phyloP scores from a whole-genome alignment of 352 stramenopile genomes.

The Sclerospora graminicola region DNA sequence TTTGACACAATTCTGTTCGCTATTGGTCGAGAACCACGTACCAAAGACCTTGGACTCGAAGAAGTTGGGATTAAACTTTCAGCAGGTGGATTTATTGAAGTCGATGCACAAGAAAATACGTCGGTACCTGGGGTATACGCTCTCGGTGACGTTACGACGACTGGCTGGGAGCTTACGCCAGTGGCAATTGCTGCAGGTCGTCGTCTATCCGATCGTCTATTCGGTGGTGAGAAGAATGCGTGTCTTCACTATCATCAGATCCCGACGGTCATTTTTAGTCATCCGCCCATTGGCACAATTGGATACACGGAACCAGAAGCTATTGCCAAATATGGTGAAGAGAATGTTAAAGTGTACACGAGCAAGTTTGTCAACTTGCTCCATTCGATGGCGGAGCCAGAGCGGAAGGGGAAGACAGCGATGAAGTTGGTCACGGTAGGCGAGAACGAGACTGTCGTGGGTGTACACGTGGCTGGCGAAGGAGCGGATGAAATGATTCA shows the following conservation, averaged over 20 bases:
- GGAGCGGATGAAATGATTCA: constrained; percentile 97
- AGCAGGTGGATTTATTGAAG: constrained; percentile 70
- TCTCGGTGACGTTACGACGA: constrained; percentile 83
- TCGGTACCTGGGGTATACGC: constrained; percentile 86
- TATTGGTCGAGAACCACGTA: constrained; percentile 34
- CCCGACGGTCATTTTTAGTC: constrained; percentile 93
- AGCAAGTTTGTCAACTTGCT: constrained; percentile 92
- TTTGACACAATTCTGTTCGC: constrained; percentile 89
- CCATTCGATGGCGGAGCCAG: constrained; percentile 42
- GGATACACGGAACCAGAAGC: constrained; percentile 89
- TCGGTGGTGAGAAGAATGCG: constrained; percentile 49
- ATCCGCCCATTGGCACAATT: constrained; percentile 91
- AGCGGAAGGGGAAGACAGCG: constrained; percentile 88
- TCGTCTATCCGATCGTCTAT: constrained; percentile 80
- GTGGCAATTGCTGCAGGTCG: constrained; percentile 82
- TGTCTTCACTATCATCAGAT: constrained; percentile 88
- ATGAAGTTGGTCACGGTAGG: constrained; percentile 93
- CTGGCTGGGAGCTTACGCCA: constrained; percentile 69
- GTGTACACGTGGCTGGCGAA: constrained; percentile 93
- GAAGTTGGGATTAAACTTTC: constrained; percentile 62
- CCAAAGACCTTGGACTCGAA: constrained; percentile 55
- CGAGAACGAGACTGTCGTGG: constrained; percentile 90
- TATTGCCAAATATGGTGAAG: constrained; percentile 77
- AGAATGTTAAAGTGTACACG: constrained; percentile 90
- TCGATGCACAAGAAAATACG: constrained; percentile 89